Conservation (phyloP, 1,284 basidiomycete genomes). For the Puccinia coronata region DNA sequence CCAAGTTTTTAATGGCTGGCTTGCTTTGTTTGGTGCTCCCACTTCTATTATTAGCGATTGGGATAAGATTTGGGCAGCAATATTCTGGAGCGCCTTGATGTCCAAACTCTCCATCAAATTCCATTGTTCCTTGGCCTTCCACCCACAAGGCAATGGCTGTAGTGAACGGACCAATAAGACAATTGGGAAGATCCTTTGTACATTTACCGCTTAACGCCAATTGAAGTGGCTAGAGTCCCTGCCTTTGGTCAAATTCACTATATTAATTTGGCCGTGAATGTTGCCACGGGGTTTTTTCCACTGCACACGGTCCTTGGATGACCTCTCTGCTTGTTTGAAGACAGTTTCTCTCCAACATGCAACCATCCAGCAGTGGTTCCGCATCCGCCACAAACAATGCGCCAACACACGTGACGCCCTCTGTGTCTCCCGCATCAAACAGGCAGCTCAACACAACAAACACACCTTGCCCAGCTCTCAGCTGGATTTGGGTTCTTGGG, state of each 20-base stretch:
- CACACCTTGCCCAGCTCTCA: not conserved
- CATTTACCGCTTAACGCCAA: not conserved
- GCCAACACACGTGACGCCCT: not conserved
- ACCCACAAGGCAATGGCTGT: slow-evolving; percentile 54
- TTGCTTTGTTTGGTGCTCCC: slow-evolving; percentile 50
- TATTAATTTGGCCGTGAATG: slow-evolving; percentile 19
- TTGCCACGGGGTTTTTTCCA: not conserved
- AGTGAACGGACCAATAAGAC: slow-evolving; percentile 55
- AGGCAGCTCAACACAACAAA: slow-evolving; percentile 26
- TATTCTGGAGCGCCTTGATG: slow-evolving; percentile 54
- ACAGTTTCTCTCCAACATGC: accelerated
- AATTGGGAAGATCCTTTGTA: slow-evolving; percentile 53
- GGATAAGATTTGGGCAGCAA: slow-evolving; percentile 54
- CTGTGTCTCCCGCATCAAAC: not conserved
- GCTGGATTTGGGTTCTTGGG: not conserved
- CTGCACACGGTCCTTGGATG: no score
- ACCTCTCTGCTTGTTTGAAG: not conserved
- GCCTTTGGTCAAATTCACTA: not conserved
- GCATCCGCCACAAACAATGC: not conserved
- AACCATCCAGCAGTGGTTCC: not conserved
- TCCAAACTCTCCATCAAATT: not conserved
- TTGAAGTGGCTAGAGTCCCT: slow-evolving; percentile 53
- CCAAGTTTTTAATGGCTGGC: not conserved
- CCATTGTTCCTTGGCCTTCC: slow-evolving; percentile 46
- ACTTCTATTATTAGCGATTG: slow-evolving; percentile 53